phyloP scores from a whole-genome alignment of 2,329 filamentous ascomycete genomes.

The Neofusicoccum kwambonambiense region DNA sequence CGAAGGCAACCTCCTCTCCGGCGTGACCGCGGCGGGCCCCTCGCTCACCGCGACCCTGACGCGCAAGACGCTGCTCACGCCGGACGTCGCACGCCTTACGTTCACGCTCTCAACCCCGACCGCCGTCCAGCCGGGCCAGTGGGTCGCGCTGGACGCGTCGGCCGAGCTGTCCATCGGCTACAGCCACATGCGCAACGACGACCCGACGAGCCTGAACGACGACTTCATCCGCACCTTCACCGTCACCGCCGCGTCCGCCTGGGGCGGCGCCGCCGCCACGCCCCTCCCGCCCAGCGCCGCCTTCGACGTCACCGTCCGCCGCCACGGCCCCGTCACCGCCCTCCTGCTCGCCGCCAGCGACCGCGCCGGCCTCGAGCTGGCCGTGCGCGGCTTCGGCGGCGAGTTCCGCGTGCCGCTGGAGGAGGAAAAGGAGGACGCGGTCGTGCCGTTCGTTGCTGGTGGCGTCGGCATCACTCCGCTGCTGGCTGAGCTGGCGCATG shows the following conservation, averaged over 20 bases:
- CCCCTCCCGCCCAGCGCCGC: background rate
- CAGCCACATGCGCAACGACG: conserved; percentile 78
- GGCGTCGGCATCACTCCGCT: conserved; percentile 84
- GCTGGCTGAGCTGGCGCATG: conserved; percentile 61
- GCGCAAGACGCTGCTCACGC: conserved; percentile 60
- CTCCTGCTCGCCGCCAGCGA: conserved; percentile 54
- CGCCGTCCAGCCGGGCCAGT: conserved; percentile 68
- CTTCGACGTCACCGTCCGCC: conserved; percentile 71
- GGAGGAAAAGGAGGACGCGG: too few species aligned
- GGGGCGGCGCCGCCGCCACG: background rate
- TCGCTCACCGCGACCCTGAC: conserved; percentile 55
- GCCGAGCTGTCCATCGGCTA: conserved; percentile 71
- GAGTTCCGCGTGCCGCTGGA: conserved; percentile 41
- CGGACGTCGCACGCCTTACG: conserved; percentile 65
- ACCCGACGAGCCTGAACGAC: conserved; percentile 78
- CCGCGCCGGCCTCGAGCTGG: conserved; percentile 55
- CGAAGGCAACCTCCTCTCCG: conserved; percentile 49
- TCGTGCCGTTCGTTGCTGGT: conserved; percentile 65
- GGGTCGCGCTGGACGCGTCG: conserved; percentile 72
- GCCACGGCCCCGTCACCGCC: conserved; percentile 62
- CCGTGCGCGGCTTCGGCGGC: conserved; percentile 72
- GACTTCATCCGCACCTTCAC: conserved; percentile 84
- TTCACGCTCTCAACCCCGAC: conserved; percentile 48
- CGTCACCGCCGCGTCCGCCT: conserved; percentile 60
- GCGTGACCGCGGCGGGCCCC: background rate